Evolutionary conservation across 805 yeast species (phyloP), one percentile per base, ranked within the genome.

Genomic region (Saccharomycopsis sp.): DNA sequence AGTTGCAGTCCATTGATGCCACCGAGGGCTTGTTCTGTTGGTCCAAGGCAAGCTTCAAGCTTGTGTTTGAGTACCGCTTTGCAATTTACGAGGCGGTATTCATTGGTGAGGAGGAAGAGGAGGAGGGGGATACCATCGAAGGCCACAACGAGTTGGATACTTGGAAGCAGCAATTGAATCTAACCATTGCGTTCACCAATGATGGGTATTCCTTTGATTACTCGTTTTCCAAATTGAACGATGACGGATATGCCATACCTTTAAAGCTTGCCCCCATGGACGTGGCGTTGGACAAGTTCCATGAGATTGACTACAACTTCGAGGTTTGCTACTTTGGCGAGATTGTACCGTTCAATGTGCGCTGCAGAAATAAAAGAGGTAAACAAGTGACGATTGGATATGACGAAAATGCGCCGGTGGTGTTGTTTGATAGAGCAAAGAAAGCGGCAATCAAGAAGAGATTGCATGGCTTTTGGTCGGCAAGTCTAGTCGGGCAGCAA

Each of bases 41-140:
- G 2, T 58, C 57, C 47, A n/a, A n/a, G 54, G 59, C 0, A 45
- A 53, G 34, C 7, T 56, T 73, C 36, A 75, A 74, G 48, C 22
- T 77, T 1, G 50, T 61, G 3, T 73, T 73, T 56, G 80, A 73
- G 50, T 47, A 63, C 29, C 50, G 58, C 8, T 62, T 51, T 39
- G 56, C 58, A 30, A 54, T 67, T 1, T 68, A 60, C 51, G 83
- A 77, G 53, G 33, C 75, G 1, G 48, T 70, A 19, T 51, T 70
- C 7, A 39, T 65, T 3, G 56, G 63, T 10, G 45, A 57, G 0
- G 52, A 58, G 31, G 39, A 45, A 4, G 19, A 39, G 2, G n/a
- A n/a, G n/a, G n/a, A n/a, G n/a, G n/a, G n/a, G n/a, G n/a, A n/a
- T n/a, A n/a, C n/a, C n/a, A n/a, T n/a, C n/a, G n/a, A n/a, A n/a